Conservation (phyloP, 306 rosid species). For the Cyamopsis tetragonoloba region DNA sequence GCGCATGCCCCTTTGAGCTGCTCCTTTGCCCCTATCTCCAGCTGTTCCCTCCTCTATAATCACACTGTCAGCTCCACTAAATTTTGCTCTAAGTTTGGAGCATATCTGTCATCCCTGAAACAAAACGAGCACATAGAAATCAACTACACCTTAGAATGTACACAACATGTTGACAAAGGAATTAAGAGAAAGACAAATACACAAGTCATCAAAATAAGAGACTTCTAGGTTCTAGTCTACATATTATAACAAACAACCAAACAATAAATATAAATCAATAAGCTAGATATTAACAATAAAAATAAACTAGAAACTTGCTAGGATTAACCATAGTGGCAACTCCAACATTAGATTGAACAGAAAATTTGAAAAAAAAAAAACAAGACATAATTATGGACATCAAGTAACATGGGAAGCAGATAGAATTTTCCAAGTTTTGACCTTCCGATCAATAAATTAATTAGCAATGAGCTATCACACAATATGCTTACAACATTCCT, state of each 20-base stretch:
- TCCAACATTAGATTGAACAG: neutral
- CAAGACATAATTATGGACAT: neutral
- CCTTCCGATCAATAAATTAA: neutral
- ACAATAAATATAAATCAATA: too few relatives aligned
- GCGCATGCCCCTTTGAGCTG: constrained; percentile 98
- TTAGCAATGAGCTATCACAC: neutral
- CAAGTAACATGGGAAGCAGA: neutral
- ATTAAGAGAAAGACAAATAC: constrained; percentile 6
- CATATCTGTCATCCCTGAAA: constrained; percentile 90
- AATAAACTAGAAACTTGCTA: neutral
- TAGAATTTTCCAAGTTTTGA: neutral
- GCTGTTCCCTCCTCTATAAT: constrained; percentile 86
- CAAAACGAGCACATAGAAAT: constrained; percentile 3
- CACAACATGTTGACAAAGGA: neutral
- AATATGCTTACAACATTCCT: constrained; percentile 81
- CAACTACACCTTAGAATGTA: constrained; percentile 9
- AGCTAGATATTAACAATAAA: too few relatives aligned
- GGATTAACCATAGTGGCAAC: neutral
- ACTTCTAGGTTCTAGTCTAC: neutral
- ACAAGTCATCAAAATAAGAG: neutral
- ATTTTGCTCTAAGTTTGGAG: constrained; percentile 56
- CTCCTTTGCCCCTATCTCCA: constrained; percentile 83
- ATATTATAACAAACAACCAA: neutral
- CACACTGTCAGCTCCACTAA: constrained; percentile 65
- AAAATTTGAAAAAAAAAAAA: neutral